A percentile compares a stretch with the other conserved stretches of the same genome.
Conservation (phyloP, 768 basidiomycete species). For the Mrakia gelida region DNA sequence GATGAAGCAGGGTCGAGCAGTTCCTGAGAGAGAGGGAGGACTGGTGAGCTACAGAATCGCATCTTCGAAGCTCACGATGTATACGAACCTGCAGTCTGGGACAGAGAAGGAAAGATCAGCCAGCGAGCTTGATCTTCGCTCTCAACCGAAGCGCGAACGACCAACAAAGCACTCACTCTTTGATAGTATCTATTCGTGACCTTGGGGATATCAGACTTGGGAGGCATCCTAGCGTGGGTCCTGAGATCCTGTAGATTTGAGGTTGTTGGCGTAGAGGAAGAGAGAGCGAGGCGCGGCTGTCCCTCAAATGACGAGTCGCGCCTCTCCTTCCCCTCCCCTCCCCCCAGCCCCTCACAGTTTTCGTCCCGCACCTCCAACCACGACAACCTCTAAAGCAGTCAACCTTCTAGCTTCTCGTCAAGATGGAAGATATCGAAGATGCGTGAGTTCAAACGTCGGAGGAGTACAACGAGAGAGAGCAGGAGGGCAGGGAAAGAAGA, state of each 20-base stretch:
- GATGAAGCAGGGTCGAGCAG: slow-evolving; percentile 30
- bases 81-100: background rate
- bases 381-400: background rate
- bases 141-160: background rate
- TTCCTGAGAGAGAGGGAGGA: slow-evolving; percentile 2
- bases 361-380: too few species aligned
- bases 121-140: background rate
- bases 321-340: background rate
- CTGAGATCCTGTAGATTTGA: background rate
- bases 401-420: background rate
- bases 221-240: background rate
- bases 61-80: background rate
- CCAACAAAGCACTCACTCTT: background rate
- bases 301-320: background rate
- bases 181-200: slow-evolving; percentile 23
- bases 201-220: background rate
- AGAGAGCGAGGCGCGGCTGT: too few species aligned
- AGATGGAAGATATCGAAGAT: background rate
- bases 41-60: background rate
- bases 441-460: background rate
- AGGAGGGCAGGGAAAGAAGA: background rate
- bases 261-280: background rate
- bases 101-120: background rate
- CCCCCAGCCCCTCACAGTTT: background rate
- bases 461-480: background rate